Conservation (phyloP, 2,329 filamentous ascomycete genomes). For the Leptodontidium sp. region DNA sequence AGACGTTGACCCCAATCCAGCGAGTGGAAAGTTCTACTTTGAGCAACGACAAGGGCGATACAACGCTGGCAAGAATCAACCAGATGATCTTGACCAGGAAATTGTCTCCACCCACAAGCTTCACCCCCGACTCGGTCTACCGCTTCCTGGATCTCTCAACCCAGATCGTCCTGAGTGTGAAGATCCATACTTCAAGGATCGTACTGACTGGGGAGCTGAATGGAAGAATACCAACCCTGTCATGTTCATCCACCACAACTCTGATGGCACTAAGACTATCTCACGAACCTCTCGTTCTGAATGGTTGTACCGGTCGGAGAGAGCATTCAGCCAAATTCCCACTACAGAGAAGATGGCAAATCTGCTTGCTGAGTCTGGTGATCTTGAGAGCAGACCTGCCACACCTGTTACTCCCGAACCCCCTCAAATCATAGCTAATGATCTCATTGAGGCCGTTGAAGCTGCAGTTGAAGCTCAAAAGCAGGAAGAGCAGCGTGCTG, state of each 20-base stretch:
- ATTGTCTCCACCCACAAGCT: slow-evolving; percentile 37
- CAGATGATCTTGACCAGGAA: slow-evolving; percentile 43
- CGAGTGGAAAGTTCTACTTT: slow-evolving; percentile 40
- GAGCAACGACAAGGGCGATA: slow-evolving; percentile 41
- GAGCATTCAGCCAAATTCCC: slow-evolving; percentile 18
- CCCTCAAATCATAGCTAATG: slow-evolving; percentile 18
- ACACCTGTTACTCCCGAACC: slow-evolving; percentile 19
- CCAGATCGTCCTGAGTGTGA: slow-evolving; percentile 32
- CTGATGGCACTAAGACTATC: slow-evolving; percentile 17
- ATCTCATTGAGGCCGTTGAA: slow-evolving; percentile 22
- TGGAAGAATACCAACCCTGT: slow-evolving; percentile 21
- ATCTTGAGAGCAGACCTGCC: slow-evolving; percentile 16
- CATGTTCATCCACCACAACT: slow-evolving; percentile 25
- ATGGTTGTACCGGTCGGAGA: slow-evolving; percentile 29
- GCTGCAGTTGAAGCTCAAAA: slow-evolving; percentile 9
- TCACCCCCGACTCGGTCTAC: slow-evolving; percentile 42
- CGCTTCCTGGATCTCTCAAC: slow-evolving; percentile 37
- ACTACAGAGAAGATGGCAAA: slow-evolving; percentile 13
- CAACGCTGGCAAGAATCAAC: slow-evolving; percentile 42
- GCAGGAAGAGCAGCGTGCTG: slow-evolving; percentile 9
- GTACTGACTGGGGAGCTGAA: slow-evolving; percentile 27
- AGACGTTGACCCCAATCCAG: slow-evolving; percentile 38
- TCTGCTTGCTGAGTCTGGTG: slow-evolving; percentile 19
- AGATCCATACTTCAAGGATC: slow-evolving; percentile 27
- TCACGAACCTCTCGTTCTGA: slow-evolving; percentile 35